Conservation (phyloP, 768 basidiomycete species). For the Scleroderma bovista region DNA sequence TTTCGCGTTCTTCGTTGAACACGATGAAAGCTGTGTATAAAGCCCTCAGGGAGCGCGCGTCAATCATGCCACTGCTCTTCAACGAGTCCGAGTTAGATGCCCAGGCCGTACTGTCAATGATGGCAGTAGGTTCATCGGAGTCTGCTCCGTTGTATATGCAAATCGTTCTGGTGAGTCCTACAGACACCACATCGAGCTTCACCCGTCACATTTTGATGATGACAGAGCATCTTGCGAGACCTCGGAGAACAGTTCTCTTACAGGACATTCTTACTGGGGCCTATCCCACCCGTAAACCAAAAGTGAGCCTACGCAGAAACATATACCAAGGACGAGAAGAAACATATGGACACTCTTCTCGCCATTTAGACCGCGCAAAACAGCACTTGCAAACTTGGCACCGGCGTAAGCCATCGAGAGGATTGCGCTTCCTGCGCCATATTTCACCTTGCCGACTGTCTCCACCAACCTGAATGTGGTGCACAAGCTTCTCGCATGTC, state of each 20-base stretch:
- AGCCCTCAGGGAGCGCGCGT: constrained; percentile 40
- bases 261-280: constrained; percentile 44
- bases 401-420: constrained; percentile 78
- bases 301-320: no score
- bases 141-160: constrained; percentile 67
- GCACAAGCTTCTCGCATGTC: constrained; percentile 68
- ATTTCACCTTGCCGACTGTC: constrained; percentile 98
- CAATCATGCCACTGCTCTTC: constrained; percentile 50
- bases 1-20: constrained; percentile 54
- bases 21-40: constrained; percentile 54
- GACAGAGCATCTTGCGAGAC: constrained; percentile 52
- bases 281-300: no score
- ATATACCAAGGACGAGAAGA: no score
- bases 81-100: constrained; percentile 60
- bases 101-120: constrained; percentile 65
- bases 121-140: constrained; percentile 61
- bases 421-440: constrained; percentile 72
- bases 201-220: background rate
- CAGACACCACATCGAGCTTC: no score
- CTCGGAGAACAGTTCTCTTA: constrained; percentile 58
- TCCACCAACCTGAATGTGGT: constrained; percentile 96
- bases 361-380: constrained; percentile 60
- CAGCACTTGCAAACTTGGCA: constrained; percentile 58
- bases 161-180: constrained; percentile 55
- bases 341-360: constrained; percentile 69